Evolutionary conservation across 345 rosid species (phyloP), one percentile per base, ranked within the genome.

Genomic region (Fremontodendron californicum): DNA sequence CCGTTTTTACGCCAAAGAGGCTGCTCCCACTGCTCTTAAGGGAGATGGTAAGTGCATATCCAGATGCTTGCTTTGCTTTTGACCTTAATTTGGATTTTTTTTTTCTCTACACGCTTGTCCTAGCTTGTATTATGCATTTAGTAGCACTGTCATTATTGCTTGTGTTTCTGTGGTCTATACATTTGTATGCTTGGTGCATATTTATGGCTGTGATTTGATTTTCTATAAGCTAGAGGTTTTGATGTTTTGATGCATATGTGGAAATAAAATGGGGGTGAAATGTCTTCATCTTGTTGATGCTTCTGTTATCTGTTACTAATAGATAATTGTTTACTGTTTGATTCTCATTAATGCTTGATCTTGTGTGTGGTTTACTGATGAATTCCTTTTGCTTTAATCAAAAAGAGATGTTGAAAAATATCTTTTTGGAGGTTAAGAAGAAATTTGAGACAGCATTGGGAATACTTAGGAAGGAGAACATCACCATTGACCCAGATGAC

Each of bases 381-480:
- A 69, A 45, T 71, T 73, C 42, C 69, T 55, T 71, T 29, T 42
- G 31, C 78, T 75, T 81, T 70, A 71, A 37, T 64, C 39, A 60
- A 67, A 82, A 57, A 96, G 99, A 90, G 89, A 89, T 94, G 94
- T 80, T 96, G 90, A 96, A 96, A 93, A 85, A 87, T 81, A 86
- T 96, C 82, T 96, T 91, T 82, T 75, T 87, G 81, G 99, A 94
- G 3, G 87, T 96, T 69, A 92, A 91, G 90, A 87, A 87, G 74
- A 94, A 96, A 66, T 96, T 87, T 71, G 93, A 90, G 84, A 85
- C 90, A 3, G 98, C 98, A 27, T 74, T 96, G 52, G 98, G 93
- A 64, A 71, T 94, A 80, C 85, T 94, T 75, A 86, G 89, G 21
- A 89, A 90, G 90, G 99, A 96, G 83, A 94, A 92, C 83, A 94